A percentile compares a stretch with the other conserved stretches of the same genome.
These are phyloP conservation scores for Hemileccinum rubropunctum DNA, from an alignment of 768 basidiomycete genomes.

Conservation along the genomic window DNA sequence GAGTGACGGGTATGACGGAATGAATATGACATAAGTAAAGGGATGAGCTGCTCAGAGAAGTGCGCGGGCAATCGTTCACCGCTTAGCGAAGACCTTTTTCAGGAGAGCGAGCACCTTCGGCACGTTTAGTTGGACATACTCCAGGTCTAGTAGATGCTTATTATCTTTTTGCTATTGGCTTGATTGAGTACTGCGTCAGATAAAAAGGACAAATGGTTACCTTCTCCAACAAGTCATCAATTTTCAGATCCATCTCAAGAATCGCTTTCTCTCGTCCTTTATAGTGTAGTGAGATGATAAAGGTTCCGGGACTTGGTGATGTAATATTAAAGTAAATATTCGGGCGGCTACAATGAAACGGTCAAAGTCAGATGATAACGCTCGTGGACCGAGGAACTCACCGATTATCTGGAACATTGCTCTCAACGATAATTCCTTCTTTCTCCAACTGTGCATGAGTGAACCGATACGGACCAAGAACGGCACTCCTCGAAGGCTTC, in stretches of 20 bases:
- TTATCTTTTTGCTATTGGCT: constrained; percentile 92
- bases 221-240: constrained; percentile 97
- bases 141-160: constrained; percentile 92
- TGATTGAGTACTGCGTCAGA: constrained; percentile 14
- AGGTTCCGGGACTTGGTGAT: constrained; percentile 95
- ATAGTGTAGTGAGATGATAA: constrained; percentile 98
- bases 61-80: constrained; percentile 41
- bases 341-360: constrained; percentile 62
- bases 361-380: not conserved
- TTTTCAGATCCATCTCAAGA: constrained; percentile 99
- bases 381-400: constrained; percentile 32
- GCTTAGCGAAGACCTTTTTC: constrained; percentile 92
- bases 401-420: constrained; percentile 98
- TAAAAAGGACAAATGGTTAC: constrained; percentile 39
- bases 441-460: constrained; percentile 98
- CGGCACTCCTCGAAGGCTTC: constrained; percentile 80
- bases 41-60: constrained; percentile 14
- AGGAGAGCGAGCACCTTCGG: constrained; percentile 89
- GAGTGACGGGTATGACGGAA: constrained; percentile 32
- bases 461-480: constrained; percentile 94
- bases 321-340: constrained; percentile 99
- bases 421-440: constrained; percentile 98
- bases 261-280: constrained; percentile 99
- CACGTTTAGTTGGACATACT: constrained; percentile 97
- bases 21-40: constrained; percentile 36